Base-by-base conservation (phyloP, 148 eudicot species). In the Agrostemma githago region DNA sequence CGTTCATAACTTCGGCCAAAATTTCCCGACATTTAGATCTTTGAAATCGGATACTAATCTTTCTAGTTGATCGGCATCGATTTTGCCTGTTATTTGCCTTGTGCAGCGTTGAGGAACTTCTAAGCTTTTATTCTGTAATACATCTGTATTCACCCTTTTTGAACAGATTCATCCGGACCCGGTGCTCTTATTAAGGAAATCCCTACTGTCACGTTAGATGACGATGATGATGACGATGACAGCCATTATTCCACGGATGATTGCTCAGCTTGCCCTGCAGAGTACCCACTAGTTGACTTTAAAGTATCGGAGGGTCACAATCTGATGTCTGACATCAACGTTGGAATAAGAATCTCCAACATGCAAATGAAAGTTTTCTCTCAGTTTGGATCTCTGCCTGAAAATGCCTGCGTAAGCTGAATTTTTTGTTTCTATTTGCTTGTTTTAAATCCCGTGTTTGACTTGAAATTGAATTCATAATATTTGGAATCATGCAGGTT, bases 371-470 rank as follows among this genome's bases (percentile, higher is more conserved):
- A 67, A 71, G 75, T 69, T 38, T 75, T 73, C 60, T 74, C 72
- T 74, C 74, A 82, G 59, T 77, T n/a, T 37, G 79, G 57, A 71
- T 66, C 77, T 73, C 62, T 74, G 54, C 77, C 78, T 59, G 83
- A 40, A 60, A 41, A 76, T 73, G 80, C 64, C 80, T 70, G 79
- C 82, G 91, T 89, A 91, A 67, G 79, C n/a, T 76, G 72, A n/a
- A n/a, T 7, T 72, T 48, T 43, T 74, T 51, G 75, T 66, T 46
- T 71, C 51, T 20, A 53, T 57, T n/a, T 72, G 15, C n/a, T 9
- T 46, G 14, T 67, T 77, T 17, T 71, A 70, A 61, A 59, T 20
- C 12, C 15, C 16, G 42, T 58, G 40, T 65, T 67, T 42, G 7
- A 41, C 46, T 40, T 44, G 9, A 67, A 17, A 58, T 68, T 59